Conservation (phyloP, 2,329 filamentous ascomycete species). For the Onygenales sp. region DNA sequence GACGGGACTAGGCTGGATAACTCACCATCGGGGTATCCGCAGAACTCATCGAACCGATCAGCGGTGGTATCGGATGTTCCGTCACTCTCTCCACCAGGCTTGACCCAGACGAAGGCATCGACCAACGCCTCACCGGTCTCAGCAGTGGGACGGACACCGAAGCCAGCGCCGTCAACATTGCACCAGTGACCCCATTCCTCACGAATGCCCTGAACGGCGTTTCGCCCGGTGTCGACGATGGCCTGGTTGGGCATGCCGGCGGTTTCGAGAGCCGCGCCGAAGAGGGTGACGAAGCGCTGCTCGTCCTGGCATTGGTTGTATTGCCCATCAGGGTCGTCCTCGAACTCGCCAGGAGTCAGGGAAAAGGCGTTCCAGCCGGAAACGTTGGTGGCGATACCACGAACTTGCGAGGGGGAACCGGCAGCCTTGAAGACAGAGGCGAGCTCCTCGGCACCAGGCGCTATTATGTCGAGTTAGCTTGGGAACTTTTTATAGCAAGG, state of each 20-base stretch:
- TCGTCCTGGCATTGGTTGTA: conserved; percentile 36
- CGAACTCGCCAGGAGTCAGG: conserved; percentile 36
- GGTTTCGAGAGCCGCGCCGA: conserved; percentile 40
- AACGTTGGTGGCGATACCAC: conserved; percentile 50
- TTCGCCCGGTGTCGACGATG: conserved; percentile 50
- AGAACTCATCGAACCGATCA: conserved; percentile 45
- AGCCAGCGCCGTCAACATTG: conserved; percentile 55
- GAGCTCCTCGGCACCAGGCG: conserved; percentile 41
- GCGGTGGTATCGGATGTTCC: conserved; percentile 42
- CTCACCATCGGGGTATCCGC: conserved; percentile 37
- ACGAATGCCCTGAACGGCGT: conserved; percentile 50
- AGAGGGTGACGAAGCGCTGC: conserved; percentile 41
- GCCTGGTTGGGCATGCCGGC: conserved; percentile 46
- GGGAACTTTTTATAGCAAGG: not conserved
- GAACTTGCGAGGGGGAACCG: conserved; percentile 38
- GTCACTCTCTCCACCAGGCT: conserved; percentile 52
- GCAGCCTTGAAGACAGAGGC: conserved; percentile 39
- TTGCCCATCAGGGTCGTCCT: conserved; percentile 31
- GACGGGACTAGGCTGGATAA: not conserved
- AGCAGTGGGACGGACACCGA: conserved; percentile 53
- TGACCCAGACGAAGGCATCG: conserved; percentile 63
- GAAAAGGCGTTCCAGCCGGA: conserved; percentile 51
- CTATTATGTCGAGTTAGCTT: not conserved
- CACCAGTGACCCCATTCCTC: conserved; percentile 60
- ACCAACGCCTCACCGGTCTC: conserved; percentile 49